A percentile compares a stretch with the other conserved stretches of the same genome.
phyloP scores from a whole-genome alignment of 441 rosid species.

The Populus hybrid region DNA sequence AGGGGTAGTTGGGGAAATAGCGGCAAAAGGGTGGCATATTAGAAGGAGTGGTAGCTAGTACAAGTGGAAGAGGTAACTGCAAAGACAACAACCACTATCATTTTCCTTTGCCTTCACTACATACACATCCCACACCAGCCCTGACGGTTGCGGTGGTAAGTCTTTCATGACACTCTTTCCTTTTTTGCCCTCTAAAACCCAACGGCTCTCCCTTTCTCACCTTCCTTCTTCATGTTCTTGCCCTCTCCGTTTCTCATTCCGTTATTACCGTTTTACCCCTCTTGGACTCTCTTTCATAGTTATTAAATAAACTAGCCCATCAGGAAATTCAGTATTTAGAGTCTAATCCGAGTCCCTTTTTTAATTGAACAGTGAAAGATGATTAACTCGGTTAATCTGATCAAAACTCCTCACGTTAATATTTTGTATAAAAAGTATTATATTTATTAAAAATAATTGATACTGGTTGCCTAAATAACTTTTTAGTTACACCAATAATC shows the following conservation, averaged over 20 bases:
- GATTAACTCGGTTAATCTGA: no score
- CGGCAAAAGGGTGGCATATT: conserved; percentile 13
- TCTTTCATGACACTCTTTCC: conserved; percentile 59
- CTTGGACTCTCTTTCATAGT: not conserved
- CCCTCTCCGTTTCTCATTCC: not conserved
- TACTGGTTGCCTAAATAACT: no score
- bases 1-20: conserved; percentile 55
- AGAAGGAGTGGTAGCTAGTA: not conserved
- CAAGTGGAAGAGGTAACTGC: conserved; percentile 29
- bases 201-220: conserved; percentile 13
- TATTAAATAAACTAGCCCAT: not conserved
- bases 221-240: not conserved
- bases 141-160: conserved; percentile 14
- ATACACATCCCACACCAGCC: conserved; percentile 19
- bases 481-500: no score
- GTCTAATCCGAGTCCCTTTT: no score
- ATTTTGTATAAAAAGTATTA: no score
- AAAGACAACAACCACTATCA: conserved; percentile 54
- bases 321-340: no score
- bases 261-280: conserved; percentile 26
- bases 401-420: no score
- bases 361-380: no score
- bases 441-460: no score
- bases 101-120: conserved; percentile 72
- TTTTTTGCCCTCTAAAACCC: conserved; percentile 33